These are phyloP conservation scores for Fennellomyces sp. DNA, from an alignment of 371 early-diverging fungal species.

Conservation along the genomic window DNA sequence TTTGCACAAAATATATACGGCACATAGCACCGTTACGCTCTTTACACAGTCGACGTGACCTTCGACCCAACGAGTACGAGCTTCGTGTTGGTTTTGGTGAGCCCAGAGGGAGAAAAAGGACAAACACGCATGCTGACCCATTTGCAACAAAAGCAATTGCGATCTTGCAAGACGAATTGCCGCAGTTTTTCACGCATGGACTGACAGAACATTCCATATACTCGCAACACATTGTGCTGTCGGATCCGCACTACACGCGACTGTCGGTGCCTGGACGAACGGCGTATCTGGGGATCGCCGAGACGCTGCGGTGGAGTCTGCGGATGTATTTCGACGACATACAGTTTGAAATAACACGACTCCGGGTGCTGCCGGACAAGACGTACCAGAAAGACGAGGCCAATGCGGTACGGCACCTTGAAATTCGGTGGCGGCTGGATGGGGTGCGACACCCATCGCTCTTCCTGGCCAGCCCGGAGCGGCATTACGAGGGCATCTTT, in stretches of 20 bases:
- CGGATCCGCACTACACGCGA: conserved; percentile 59
- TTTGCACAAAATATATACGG: too few relatives aligned
- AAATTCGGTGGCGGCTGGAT: conserved; percentile 59
- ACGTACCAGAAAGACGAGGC: neutral
- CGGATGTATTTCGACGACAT: conserved; percentile 51
- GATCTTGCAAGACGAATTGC: conserved; percentile 47
- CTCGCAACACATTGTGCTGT: conserved; percentile 43
- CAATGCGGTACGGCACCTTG: conserved; percentile 27
- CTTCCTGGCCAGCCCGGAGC: conserved; percentile 1
- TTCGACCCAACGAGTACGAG: conserved; percentile 39
- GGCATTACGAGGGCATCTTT: conserved; percentile 55
- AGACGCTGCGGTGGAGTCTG: conserved; percentile 56
- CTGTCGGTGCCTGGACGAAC: conserved; percentile 50
- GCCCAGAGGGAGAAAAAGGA: neutral
- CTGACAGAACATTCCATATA: conserved; percentile 48
- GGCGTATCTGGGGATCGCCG: conserved; percentile 50
- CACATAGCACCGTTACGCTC: too few relatives aligned
- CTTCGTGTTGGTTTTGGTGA: conserved; percentile 24
- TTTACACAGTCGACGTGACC: neutral
- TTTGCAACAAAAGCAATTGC: conserved; percentile 40
- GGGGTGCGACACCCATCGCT: conserved; percentile 44
- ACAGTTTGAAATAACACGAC: conserved; percentile 31
- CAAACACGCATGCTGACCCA: neutral
- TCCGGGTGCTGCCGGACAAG: conserved; percentile 38
- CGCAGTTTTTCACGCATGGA: conserved; percentile 47